Base-by-base conservation (phyloP, 176 grass and related monocot genomes). In the maize (Zea mays) region DNA sequence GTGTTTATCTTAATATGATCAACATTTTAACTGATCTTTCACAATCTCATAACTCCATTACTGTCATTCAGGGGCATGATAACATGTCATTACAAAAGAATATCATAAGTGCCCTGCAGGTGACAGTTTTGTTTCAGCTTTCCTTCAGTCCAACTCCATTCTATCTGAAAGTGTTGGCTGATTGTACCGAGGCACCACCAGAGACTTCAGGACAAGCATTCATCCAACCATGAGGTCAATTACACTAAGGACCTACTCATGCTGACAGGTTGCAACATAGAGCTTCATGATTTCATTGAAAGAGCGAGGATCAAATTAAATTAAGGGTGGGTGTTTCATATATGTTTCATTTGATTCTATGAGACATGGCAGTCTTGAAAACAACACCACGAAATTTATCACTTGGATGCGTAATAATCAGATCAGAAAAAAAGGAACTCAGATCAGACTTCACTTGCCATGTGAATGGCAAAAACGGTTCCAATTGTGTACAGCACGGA, bases 41-140 rank as follows among this genome's bases (percentile, higher is more conserved):
- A 97, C 44, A 93, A 8, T 62, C 93, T 90, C 44, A 84, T 71
- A 74, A 93, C 77, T 21, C 90, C 90, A 1, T 97, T 79, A 5
- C 16, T 85, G 77, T 93, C 70, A 75, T 80, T 27, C 42, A 93
- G 81, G 81, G 86, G 82, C 44, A 2, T 85, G 73, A 88, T 97
- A 97, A 82, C 75, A 89, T 68, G 93, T 97, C 93, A 97, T 97
- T 63, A 97, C 59, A 82, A 90, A 27, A 97, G 77, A 88, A 64
- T 78, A 93, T 13, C 87, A 90, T 79, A 97, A 84, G 4, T 85
- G 82, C 39, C 83, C 66, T 46, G 60, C 85, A 10, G 56, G n/a
- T 0, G 90, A 97, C 52, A 97, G 83, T 79, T 88, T 97, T 76
- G 84, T 80, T 82, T 97, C 93, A 27, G 93, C 90, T 51, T 62